Evolutionary conservation across 108 stramenopile species (phyloP).

Genomic region (Skeletonema tropicum): DNA sequence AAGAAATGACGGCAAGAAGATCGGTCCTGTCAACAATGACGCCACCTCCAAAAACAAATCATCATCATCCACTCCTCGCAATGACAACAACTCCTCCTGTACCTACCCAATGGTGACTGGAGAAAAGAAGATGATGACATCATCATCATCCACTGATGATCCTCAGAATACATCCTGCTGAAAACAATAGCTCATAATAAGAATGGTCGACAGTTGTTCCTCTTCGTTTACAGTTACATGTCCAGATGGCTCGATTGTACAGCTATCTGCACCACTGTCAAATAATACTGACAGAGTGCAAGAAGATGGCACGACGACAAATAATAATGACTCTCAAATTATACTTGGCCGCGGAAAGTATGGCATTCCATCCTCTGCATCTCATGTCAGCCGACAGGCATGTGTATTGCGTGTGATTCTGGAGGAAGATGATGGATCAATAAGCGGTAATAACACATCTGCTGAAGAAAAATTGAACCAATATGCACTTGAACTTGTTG

Average conservation of each 20-base stretch:
- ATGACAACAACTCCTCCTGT: neutral
- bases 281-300: neutral
- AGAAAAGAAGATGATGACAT: slow-evolving; percentile 3
- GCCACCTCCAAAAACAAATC: neutral
- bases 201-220: neutral
- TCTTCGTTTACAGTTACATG: neutral
- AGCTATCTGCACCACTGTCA: neutral
- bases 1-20: neutral
- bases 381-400: slow-evolving; percentile 12
- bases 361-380: slow-evolving; percentile 1
- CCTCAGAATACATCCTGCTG: neutral
- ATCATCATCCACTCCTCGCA: neutral
- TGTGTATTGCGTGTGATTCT: slow-evolving; percentile 5
- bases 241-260: slow-evolving; percentile 1
- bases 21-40: neutral
- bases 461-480: neutral
- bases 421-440: neutral
- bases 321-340: neutral
- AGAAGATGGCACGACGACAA: neutral
- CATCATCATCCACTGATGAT: neutral
- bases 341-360: slow-evolving; percentile 10
- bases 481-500: slow-evolving; percentile 6
- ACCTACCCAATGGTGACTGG: neutral
- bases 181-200: neutral
- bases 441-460: neutral